Percentiles rank a stretch among this genome's conserved stretches.
Evolutionary conservation across 176 grass and related monocot species (phyloP).

Genomic region (Lolium perenne): DNA sequence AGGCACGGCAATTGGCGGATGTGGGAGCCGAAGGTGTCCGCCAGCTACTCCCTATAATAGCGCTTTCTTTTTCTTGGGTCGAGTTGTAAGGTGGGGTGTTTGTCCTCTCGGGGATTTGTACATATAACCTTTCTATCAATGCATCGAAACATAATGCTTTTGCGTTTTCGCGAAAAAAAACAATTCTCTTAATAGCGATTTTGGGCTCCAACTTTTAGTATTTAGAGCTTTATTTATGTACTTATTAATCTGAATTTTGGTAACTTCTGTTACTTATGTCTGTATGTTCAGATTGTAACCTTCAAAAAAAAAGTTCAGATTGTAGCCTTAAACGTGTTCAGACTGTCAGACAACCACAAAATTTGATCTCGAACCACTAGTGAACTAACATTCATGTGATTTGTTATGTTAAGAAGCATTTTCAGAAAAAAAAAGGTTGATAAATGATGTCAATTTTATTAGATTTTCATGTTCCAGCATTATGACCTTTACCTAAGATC

Average conservation of each 20-base stretch:
- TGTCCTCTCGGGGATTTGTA: too few relatives aligned
- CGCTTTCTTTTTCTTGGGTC: too few relatives aligned
- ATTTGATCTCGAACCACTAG: neutral
- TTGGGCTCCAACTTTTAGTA: neutral
- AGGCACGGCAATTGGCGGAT: too few relatives aligned
- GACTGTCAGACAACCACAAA: neutral
- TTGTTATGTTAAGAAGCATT: neutral
- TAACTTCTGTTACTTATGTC: neutral
- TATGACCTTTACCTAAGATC: neutral
- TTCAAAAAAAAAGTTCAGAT: neutral
- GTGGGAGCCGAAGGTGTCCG: too few relatives aligned
- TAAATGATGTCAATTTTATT: neutral
- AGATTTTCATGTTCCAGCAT: neutral
- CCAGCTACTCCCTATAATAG: too few relatives aligned
- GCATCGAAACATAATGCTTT: too few relatives aligned
- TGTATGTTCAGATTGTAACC: neutral
- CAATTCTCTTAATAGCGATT: too few relatives aligned
- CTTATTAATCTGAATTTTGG: neutral
- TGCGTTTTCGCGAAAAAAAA: too few relatives aligned
- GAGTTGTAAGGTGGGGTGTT: too few relatives aligned
- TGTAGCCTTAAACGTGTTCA: neutral
- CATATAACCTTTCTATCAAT: too few relatives aligned
- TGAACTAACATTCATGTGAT: neutral
- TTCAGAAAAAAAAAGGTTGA: neutral
- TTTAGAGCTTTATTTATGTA: neutral